Percentiles rank a stretch among this genome's conserved stretches.
phyloP scores from a whole-genome alignment of 257 asterid genomes.

The Plantago ovata region DNA sequence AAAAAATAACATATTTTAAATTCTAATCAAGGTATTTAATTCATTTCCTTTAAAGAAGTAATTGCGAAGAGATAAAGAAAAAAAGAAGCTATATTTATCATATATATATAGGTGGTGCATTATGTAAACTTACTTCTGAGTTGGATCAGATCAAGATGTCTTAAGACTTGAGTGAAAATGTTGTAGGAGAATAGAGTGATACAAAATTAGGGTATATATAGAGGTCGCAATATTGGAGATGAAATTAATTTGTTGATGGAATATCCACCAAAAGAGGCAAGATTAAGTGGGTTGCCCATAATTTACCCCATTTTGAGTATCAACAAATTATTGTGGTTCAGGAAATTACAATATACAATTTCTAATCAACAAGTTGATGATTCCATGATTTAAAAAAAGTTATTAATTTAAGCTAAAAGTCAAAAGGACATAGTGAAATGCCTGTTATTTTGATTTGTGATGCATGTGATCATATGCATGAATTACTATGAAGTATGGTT shows the following conservation, averaged over 20 bases:
- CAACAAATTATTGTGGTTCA: conserved; percentile 26
- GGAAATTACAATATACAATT: conserved; percentile 15
- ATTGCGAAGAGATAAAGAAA: too few relatives aligned
- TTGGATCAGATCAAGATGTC: background rate
- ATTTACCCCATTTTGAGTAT: conserved; percentile 21
- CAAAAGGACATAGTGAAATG: conserved; percentile 24
- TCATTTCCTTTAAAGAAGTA: too few relatives aligned
- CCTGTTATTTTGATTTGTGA: conserved; percentile 27
- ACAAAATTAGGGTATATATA: conserved; percentile 21
- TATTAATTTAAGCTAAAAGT: conserved; percentile 24
- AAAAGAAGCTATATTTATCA: too few relatives aligned
- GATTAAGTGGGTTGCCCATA: conserved; percentile 45
- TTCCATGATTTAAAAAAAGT: conserved; percentile 27
- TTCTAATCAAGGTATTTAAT: too few relatives aligned
- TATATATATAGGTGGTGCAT: background rate
- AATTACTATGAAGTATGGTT: too few relatives aligned
- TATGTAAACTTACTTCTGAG: background rate
- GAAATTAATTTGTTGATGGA: conserved; percentile 25
- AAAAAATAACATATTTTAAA: too few relatives aligned
- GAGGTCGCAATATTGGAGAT: conserved; percentile 4
- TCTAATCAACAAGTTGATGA: conserved; percentile 12
- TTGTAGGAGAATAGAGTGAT: background rate
- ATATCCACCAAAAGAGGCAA: conserved; percentile 56
- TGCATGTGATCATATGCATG: too few relatives aligned
- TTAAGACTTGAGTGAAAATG: background rate